These are phyloP conservation scores for Vitis vinifera DNA, from an alignment of 164 flowering plant genomes.

Conservation along the genomic window DNA sequence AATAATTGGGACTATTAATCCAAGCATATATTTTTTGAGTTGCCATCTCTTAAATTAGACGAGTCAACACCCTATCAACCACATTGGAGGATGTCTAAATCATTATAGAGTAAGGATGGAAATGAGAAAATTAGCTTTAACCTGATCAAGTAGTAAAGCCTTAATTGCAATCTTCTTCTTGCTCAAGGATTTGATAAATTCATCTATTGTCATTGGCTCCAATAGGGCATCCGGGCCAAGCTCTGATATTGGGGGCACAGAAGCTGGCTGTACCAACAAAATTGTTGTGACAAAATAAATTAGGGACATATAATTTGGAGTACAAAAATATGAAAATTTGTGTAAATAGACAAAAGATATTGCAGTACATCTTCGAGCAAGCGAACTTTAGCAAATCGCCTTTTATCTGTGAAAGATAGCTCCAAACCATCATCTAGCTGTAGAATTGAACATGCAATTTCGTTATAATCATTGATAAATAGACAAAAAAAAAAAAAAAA, in stretches of 20 bases:
- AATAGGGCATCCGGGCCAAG: conserved; percentile 95
- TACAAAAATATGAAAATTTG: conserved; percentile 1
- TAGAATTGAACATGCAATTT: conserved; percentile 14
- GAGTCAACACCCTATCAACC: too few relatives aligned
- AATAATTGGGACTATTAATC: not conserved
- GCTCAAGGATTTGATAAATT: conserved; percentile 50
- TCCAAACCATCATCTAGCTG: conserved; percentile 95
- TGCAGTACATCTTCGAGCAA: conserved; percentile 81
- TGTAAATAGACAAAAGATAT: not conserved
- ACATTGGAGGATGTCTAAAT: too few relatives aligned
- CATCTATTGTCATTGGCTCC: conserved; percentile 73
- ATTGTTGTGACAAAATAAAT: not conserved
- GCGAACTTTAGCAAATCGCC: conserved; percentile 96
- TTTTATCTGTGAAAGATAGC: conserved; percentile 95
- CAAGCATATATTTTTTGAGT: too few relatives aligned
- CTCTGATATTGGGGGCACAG: conserved; percentile 85
- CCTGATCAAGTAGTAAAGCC: conserved; percentile 94
- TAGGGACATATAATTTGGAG: not conserved
- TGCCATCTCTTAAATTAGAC: too few relatives aligned
- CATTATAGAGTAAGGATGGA: too few relatives aligned
- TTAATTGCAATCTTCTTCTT: conserved; percentile 87
- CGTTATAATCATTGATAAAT: not conserved
- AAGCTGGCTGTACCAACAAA: conserved; percentile 61
- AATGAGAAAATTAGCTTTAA: conserved; percentile 11
- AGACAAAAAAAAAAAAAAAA: not conserved